These are phyloP conservation scores for Aotearoamyces nothofagi DNA, from an alignment of 2,329 filamentous ascomycete species.

Conservation along the genomic window DNA sequence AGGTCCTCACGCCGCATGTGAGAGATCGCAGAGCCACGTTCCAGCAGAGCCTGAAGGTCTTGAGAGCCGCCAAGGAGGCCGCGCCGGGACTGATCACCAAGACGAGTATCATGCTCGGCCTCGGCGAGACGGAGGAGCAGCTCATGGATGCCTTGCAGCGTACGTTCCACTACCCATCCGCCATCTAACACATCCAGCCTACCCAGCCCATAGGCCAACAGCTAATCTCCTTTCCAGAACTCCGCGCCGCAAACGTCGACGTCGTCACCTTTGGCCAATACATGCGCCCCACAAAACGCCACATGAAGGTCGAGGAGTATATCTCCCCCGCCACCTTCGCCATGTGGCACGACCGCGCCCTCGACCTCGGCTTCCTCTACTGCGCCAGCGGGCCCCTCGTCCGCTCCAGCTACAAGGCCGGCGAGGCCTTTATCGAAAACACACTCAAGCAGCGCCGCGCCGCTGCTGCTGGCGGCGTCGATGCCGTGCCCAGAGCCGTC, in stretches of 20 bases:
- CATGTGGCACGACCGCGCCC: conserved; percentile 73
- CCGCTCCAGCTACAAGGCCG: conserved; percentile 91
- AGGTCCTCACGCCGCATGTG: conserved; percentile 78
- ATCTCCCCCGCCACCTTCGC: conserved; percentile 86
- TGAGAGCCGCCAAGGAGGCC: conserved; percentile 68
- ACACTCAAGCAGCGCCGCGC: conserved; percentile 40
- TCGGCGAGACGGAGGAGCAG: conserved; percentile 85
- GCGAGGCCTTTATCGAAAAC: conserved; percentile 97
- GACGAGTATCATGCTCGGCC: conserved; percentile 90
- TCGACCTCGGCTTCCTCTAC: conserved; percentile 94
- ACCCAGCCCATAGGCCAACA: conserved; percentile 6
- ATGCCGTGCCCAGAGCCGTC: too few species aligned
- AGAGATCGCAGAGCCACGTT: conserved; percentile 84
- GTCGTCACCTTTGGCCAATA: conserved; percentile 99
- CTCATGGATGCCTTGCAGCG: conserved; percentile 62
- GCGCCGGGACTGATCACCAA: conserved; percentile 79
- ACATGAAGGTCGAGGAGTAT: conserved; percentile 95
- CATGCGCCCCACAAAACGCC: conserved; percentile 96
- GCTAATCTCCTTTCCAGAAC: conserved; percentile 35
- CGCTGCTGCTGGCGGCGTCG: background rate
- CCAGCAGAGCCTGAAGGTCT: conserved; percentile 65
- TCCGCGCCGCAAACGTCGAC: conserved; percentile 70
- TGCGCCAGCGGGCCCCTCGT: conserved; percentile 89
- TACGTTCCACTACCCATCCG: conserved; percentile 23
- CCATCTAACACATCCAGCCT: background rate